Conservation (phyloP, 768 basidiomycete species). For the Termitomyces sp. region DNA sequence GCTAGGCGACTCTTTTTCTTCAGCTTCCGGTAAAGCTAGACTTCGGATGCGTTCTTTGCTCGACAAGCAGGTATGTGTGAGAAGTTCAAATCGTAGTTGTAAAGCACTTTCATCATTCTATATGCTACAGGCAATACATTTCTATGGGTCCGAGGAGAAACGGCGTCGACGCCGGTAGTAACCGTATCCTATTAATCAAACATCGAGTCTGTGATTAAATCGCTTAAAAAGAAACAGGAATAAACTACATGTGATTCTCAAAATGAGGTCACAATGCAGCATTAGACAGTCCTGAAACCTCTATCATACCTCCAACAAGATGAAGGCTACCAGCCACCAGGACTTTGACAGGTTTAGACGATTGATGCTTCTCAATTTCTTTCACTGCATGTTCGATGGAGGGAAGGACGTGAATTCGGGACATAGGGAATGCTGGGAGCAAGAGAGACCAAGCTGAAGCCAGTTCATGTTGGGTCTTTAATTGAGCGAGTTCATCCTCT, state of each 20-base stretch:
- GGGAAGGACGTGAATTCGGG: conserved; percentile 71
- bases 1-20: conserved; percentile 18
- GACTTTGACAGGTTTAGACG: conserved; percentile 40
- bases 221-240: neutral
- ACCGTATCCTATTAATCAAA: neutral
- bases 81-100: neutral
- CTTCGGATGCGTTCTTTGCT: conserved; percentile 43
- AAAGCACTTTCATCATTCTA: neutral
- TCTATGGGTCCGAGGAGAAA: conserved; percentile 36
- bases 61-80: conserved; percentile 43
- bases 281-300: conserved; percentile 80
- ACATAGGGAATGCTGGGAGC: conserved; percentile 53
- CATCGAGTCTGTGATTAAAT: neutral
- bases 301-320: conserved; percentile 90
- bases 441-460: conserved; percentile 67
- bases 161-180: conserved; percentile 13
- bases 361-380: conserved; percentile 43
- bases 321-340: conserved; percentile 91
- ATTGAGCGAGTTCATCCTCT: conserved; percentile 52
- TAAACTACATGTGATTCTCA: neutral
- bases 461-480: conserved; percentile 75
- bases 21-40: conserved; percentile 27
- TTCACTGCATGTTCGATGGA: conserved; percentile 89
- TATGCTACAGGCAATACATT: conserved; percentile 45
- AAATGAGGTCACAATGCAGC: conserved; percentile 42